Conservation (phyloP, 2,329 filamentous ascomycete genomes). For the Tolypocladium inflatum region DNA sequence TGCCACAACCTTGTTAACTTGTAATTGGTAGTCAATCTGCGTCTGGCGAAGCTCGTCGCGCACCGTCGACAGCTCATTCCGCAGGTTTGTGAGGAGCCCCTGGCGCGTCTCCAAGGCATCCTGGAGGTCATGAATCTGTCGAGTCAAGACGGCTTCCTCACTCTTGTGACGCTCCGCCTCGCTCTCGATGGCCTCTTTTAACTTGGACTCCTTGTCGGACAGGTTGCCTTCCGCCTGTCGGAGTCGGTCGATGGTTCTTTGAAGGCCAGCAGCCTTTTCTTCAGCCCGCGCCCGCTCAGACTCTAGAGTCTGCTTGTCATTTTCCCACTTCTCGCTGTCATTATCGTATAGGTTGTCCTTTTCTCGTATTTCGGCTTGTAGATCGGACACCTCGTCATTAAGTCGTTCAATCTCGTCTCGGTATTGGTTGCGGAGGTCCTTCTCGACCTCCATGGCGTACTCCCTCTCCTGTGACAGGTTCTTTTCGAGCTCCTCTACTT, state of each 20-base stretch:
- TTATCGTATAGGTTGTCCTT: constrained; percentile 62
- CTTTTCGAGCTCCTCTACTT: constrained; percentile 36
- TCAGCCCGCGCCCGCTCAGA: constrained; percentile 57
- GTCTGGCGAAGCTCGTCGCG: constrained; percentile 63
- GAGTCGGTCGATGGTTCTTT: constrained; percentile 61
- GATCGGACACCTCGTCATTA: constrained; percentile 48
- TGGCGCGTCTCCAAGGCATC: constrained; percentile 60
- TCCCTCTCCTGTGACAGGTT: constrained; percentile 45
- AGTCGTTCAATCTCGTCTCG: constrained; percentile 38
- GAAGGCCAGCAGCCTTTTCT: constrained; percentile 56
- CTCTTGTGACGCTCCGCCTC: constrained; percentile 63
- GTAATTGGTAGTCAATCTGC: constrained; percentile 50
- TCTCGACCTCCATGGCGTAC: constrained; percentile 50
- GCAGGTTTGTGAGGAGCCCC: constrained; percentile 53
- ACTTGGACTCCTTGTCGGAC: constrained; percentile 56
- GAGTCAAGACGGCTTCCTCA: constrained; percentile 59
- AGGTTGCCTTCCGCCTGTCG: constrained; percentile 59
- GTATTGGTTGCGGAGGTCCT: constrained; percentile 40
- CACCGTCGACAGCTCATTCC: constrained; percentile 54
- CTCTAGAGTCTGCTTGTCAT: constrained; percentile 51
- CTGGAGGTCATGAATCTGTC: constrained; percentile 68
- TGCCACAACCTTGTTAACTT: constrained; percentile 55
- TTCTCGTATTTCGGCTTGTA: constrained; percentile 57
- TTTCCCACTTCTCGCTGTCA: constrained; percentile 65
- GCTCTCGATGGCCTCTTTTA: constrained; percentile 59